Evolutionary conservation across 331 rosid species (phyloP).

Genomic region (Telfairia occidentalis): DNA sequence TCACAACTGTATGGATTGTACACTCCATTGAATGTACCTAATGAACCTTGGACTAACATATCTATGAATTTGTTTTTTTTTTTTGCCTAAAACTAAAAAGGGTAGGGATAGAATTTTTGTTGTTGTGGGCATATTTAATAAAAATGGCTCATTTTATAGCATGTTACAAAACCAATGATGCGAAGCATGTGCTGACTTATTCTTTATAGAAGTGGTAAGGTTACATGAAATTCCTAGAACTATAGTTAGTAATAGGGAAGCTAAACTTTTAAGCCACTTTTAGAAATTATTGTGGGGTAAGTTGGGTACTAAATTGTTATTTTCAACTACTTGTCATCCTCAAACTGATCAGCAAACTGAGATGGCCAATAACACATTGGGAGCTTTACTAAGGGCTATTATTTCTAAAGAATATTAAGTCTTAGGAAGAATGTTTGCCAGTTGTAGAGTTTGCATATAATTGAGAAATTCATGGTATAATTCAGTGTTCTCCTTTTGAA

Average conservation of each 20-base stretch:
- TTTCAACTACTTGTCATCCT: background rate
- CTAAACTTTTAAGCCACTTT: background rate
- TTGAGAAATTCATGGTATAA: background rate
- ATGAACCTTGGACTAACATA: too few relatives aligned
- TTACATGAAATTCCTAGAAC: background rate
- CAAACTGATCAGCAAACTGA: background rate
- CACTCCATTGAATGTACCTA: too few relatives aligned
- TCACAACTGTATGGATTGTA: background rate
- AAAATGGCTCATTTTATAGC: background rate
- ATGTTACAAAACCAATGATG: background rate
- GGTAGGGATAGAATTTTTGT: background rate
- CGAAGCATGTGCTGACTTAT: background rate
- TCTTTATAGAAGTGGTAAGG: background rate
- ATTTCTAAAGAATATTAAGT: background rate
- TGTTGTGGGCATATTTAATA: too few relatives aligned
- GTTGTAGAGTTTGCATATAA: background rate
- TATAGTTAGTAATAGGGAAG: background rate
- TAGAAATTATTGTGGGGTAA: background rate
- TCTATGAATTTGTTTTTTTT: too few relatives aligned
- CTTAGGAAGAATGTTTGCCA: background rate
- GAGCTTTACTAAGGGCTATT: background rate
- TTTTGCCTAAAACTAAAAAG: too few relatives aligned
- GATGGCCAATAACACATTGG: background rate
- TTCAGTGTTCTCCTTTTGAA: background rate
- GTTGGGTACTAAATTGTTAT: background rate